Evolutionary conservation across 1,284 basidiomycete species (phyloP).

Genomic region (Sanghuangporus baumii): DNA sequence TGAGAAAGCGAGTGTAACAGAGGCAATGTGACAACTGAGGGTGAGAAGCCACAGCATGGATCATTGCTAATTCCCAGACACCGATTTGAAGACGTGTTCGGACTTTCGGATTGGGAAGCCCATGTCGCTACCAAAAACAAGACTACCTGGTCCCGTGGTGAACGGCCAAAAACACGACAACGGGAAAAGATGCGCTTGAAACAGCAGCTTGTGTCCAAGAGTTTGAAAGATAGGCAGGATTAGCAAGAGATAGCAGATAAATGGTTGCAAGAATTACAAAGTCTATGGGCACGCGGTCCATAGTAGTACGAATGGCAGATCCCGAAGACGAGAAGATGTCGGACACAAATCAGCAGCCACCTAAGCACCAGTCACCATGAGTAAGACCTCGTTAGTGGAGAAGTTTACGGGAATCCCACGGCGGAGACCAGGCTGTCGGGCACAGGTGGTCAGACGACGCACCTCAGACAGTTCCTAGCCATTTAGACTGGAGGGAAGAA

Average conservation of each 20-base stretch:
- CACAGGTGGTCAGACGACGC: neutral
- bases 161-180: too few relatives aligned
- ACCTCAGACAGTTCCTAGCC: neutral
- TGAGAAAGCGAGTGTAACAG: too few relatives aligned
- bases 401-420: neutral
- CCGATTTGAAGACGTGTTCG: too few relatives aligned
- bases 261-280: neutral
- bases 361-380: neutral
- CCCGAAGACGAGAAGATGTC: constrained; percentile 1
- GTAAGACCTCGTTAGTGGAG: neutral
- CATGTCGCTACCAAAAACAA: too few relatives aligned
- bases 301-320: neutral
- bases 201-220: neutral
- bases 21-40: too few relatives aligned
- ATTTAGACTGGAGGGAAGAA: neutral
- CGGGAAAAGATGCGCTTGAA: neutral
- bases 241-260: neutral
- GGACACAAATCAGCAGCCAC: neutral
- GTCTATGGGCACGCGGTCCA: neutral
- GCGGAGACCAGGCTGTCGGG: neutral
- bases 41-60: too few relatives aligned
- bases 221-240: neutral
- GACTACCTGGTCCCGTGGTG: too few relatives aligned
- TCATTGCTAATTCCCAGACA: too few relatives aligned
- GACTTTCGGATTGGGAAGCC: too few relatives aligned